phyloP scores from a whole-genome alignment of 2,329 filamentous ascomycete species.

The Ceratocystis smalleyi region DNA sequence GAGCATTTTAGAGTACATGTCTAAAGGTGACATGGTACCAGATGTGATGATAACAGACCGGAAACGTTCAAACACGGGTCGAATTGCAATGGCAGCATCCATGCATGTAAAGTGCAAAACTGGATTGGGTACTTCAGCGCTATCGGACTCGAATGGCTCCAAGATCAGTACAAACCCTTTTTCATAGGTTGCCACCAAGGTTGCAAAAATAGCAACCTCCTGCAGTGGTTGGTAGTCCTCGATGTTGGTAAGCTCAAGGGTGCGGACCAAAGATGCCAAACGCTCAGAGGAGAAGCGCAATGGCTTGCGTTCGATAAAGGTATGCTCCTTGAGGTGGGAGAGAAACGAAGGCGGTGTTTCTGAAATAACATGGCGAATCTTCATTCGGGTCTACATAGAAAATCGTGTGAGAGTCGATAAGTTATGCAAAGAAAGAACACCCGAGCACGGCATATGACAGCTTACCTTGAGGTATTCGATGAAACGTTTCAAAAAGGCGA shows the following conservation, averaged over 20 bases:
- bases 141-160: slow-evolving; percentile 94
- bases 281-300: slow-evolving; percentile 88
- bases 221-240: slow-evolving; percentile 95
- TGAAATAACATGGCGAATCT: slow-evolving; percentile 90
- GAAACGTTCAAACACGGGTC: slow-evolving; percentile 92
- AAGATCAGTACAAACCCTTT: slow-evolving; percentile 90
- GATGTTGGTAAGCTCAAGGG: slow-evolving; percentile 89
- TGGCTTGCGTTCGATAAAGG: slow-evolving; percentile 94
- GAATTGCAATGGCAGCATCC: slow-evolving; percentile 94
- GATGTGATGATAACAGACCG: slow-evolving; percentile 97
- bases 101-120: slow-evolving; percentile 95
- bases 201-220: slow-evolving; percentile 95
- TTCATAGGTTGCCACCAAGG: slow-evolving; percentile 88
- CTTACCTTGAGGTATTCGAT: slow-evolving; percentile 80
- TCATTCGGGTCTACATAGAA: slow-evolving; percentile 66
- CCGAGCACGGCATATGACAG: neutral
- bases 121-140: slow-evolving; percentile 87
- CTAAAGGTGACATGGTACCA: slow-evolving; percentile 86
- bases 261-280: slow-evolving; percentile 83
- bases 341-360: slow-evolving; percentile 93
- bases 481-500: slow-evolving; percentile 86
- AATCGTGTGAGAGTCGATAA: neutral
- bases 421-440: neutral
- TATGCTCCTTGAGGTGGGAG: slow-evolving; percentile 81
- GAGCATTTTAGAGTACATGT: slow-evolving; percentile 99